Percentiles rank a stretch among this genome's conserved stretches.
Conservation (phyloP, 306 rosid species). For the Vachellia pachyceras region DNA sequence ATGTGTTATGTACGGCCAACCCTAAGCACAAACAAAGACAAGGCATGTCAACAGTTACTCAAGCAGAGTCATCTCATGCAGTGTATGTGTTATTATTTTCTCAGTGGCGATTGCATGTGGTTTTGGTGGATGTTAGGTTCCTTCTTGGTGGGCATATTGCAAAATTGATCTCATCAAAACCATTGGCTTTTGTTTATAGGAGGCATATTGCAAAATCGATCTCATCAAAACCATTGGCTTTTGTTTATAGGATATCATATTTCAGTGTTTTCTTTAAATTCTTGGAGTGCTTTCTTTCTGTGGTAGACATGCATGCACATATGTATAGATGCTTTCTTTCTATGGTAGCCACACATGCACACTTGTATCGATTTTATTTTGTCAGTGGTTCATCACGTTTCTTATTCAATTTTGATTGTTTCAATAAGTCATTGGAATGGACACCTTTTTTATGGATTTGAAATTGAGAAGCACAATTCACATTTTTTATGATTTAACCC, state of each 20-base stretch:
- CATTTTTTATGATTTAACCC: too few species aligned
- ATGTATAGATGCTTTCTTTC: too few species aligned
- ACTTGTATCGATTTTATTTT: background rate
- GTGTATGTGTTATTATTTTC: slow-evolving; percentile 51
- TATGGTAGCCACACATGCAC: background rate
- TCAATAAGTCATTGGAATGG: too few species aligned
- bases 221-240: background rate
- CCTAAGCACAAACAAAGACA: slow-evolving; percentile 97
- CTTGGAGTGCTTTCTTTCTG: background rate
- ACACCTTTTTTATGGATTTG: slow-evolving; percentile 12
- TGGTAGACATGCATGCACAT: background rate
- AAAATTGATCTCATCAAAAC: slow-evolving; percentile 6
- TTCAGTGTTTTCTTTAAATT: background rate
- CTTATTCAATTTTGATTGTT: background rate
- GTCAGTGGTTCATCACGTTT: background rate
- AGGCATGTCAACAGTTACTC: slow-evolving; percentile 76
- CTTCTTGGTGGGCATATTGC: slow-evolving; percentile 5
- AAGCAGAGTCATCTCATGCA: slow-evolving; percentile 51
- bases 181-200: background rate
- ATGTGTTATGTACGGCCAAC: slow-evolving; percentile 71
- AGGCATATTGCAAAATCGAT: background rate
- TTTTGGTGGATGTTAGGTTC: background rate
- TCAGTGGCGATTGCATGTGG: background rate
- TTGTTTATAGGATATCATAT: slow-evolving; percentile 9
- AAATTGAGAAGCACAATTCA: background rate